phyloP scores from a whole-genome alignment of 768 basidiomycete species.

The Pleurotus tuoliensis region DNA sequence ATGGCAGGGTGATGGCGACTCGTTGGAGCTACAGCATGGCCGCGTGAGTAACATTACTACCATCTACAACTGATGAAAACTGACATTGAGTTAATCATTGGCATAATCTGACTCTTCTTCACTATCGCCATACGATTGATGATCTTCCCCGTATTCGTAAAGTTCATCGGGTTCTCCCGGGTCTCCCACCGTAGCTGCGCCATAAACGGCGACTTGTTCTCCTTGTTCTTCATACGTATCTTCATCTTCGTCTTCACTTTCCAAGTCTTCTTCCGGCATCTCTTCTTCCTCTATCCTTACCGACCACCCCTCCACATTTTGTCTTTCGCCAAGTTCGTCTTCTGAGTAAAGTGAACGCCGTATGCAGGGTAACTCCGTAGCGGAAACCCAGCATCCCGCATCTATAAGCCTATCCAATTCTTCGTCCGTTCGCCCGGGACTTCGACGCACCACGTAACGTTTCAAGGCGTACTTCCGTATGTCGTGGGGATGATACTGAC shows the following conservation, averaged over 20 bases:
- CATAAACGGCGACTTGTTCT: neutral
- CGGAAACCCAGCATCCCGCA: constrained; percentile 25
- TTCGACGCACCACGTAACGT: neutral
- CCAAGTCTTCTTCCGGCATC: constrained; percentile 15
- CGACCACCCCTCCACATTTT: constrained; percentile 8
- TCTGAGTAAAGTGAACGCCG: constrained; percentile 22
- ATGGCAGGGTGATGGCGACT: too few relatives aligned
- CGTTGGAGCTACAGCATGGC: too few relatives aligned
- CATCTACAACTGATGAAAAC: too few relatives aligned
- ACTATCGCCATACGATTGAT: neutral
- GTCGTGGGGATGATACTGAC: neutral
- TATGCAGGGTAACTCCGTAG: constrained; percentile 10
- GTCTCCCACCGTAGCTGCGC: neutral
- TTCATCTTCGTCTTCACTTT: constrained; percentile 24
- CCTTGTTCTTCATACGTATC: constrained; percentile 16
- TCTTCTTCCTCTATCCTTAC: constrained; percentile 16
- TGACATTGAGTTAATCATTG: too few relatives aligned
- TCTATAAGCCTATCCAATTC: constrained; percentile 36
- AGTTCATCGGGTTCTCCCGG: neutral
- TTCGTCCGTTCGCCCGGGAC: constrained; percentile 20
- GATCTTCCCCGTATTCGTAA: neutral
- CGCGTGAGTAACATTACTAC: too few relatives aligned
- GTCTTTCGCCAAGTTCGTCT: constrained; percentile 24
- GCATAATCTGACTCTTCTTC: neutral
- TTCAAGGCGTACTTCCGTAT: neutral